Evolutionary conservation across 129 eudicot species (phyloP), one percentile per base, ranked within the genome.

Genomic region (Flaveria brownii): DNA sequence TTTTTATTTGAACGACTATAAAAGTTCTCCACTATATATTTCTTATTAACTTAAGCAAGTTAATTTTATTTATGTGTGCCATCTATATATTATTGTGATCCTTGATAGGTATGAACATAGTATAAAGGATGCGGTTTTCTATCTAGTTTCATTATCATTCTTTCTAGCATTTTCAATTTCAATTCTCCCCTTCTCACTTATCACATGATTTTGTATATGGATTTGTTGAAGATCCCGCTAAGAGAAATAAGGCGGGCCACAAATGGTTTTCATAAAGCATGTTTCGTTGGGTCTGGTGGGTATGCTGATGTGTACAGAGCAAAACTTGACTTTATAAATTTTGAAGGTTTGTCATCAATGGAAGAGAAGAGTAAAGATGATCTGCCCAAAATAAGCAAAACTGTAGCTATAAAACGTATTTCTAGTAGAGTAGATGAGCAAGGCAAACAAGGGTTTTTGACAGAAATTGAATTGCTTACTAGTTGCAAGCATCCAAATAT

Each of bases 401-500:
- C 59, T 2, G 59, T 70, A 46, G 74, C 74, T 46, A 70, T 70
- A 11, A 70, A 70, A 70, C 17, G 22, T 2, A 41, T 67, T 6
- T 4, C 1, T 4, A 6, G 14, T 23, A 25, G 43, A 47, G 6
- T 2, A 20, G 41, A 23, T 6, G 42, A 47, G 17, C 23, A 5
- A 12, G 43, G 14, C 5, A 14, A 45, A 22, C 41, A 8, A 46
- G 74, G 60, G 10, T 70, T 70, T 7, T 4, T 46, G 6, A 26
- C 74, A 46, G 74, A 70, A 47, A 23, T 46, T 70, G 9, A 62
- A 28, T 62, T 28, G 43, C 68, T 62, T 28, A 5, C 70, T 15
- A 65, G 49, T 30, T 65, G 70, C 39, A 39, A 65, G 25, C 70
- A 65, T 65, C 50, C 49, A 65, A 65, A 65, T 39, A 39, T 65